Base-by-base conservation (phyloP, 1,139 yeast species). In the Groenewaldozyma sp. region DNA sequence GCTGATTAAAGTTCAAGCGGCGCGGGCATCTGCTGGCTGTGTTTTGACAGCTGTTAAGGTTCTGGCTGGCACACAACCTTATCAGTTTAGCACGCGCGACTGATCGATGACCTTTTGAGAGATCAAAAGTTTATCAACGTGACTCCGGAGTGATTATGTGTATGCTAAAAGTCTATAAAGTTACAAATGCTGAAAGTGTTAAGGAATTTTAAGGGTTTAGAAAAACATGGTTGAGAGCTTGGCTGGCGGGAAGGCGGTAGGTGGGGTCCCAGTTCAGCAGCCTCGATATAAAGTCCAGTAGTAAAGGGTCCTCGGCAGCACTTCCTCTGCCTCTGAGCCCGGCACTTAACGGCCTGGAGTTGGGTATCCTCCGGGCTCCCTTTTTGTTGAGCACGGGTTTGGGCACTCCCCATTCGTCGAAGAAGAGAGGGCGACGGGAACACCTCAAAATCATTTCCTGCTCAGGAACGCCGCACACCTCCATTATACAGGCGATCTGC, bases 381-480 rank as follows among this genome's bases (percentile, higher is more conserved):
- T 58, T 55, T 27, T 59, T 59, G 13, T 63, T 51, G n/a, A 56
- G 50, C 24, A 53, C 49, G 10, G 56, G 54, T 17, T 63, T 51
- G 6, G 75, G 63, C 37, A 63, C 63, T 35, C 78, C 67, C 21
- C 59, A 51, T 0, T 65, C 56, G 32, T 74, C 80, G 44, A 67
- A 55, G 65, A 64, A 53, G 42, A 56, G 42, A 38, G 50, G 54
- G 31, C 59, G 55, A 29, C 67, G 56, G 24, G 59, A 56, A 43
- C 75, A 56, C 7, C 53, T 49, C 26, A 59, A 43, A 3, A 77
- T 58, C 31, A 68, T 56, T 9, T 52, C 45, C 32, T 59, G 51
- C 6, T 65, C 67, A 0, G 94, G 94, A 1, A 70, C 65, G 0
- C 93, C 94, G 50, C 81, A 67, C 13, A 75, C 50, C 48, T 78